Evolutionary conservation across 78 protist species (phyloP).

Genomic region (Dictyostelium capitatum): DNA sequence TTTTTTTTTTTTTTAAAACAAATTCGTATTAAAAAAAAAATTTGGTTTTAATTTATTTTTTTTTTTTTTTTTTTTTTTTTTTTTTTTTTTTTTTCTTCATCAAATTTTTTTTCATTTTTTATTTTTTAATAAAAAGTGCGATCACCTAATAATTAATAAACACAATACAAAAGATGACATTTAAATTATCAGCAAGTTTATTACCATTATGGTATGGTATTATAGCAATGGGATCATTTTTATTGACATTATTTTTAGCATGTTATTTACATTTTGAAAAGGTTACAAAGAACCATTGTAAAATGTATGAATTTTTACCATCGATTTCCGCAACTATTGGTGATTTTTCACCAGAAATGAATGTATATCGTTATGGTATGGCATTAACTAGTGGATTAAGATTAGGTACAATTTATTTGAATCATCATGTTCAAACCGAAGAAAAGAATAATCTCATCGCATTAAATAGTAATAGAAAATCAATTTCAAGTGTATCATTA

Average conservation of each 20-base stretch:
- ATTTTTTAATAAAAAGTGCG: too few species aligned
- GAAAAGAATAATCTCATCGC: slow-evolving; percentile 30
- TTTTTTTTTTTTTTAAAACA: too few species aligned
- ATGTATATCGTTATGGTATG: slow-evolving; percentile 74
- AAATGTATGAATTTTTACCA: slow-evolving; percentile 64
- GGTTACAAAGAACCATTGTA: slow-evolving; percentile 61
- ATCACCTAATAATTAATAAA: not conserved
- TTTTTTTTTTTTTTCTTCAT: too few species aligned
- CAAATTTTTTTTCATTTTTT: too few species aligned
- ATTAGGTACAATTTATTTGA: slow-evolving; percentile 64
- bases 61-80: too few species aligned
- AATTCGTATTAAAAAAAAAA: too few species aligned
- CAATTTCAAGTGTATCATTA: not conserved
- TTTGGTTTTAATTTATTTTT: too few species aligned
- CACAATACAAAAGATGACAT: not conserved
- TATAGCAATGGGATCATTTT: slow-evolving; percentile 52
- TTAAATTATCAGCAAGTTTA: slow-evolving; percentile 62
- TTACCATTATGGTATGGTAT: slow-evolving; percentile 69
- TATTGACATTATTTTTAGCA: slow-evolving; percentile 51
- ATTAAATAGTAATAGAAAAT: not conserved
- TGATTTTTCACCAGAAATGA: slow-evolving; percentile 80
- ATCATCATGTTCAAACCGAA: slow-evolving; percentile 40
- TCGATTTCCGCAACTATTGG: slow-evolving; percentile 69
- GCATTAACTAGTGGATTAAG: slow-evolving; percentile 71
- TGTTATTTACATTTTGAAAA: slow-evolving; percentile 58